phyloP scores from a whole-genome alignment of 441 rosid species.

The Adansonia gregorii region DNA sequence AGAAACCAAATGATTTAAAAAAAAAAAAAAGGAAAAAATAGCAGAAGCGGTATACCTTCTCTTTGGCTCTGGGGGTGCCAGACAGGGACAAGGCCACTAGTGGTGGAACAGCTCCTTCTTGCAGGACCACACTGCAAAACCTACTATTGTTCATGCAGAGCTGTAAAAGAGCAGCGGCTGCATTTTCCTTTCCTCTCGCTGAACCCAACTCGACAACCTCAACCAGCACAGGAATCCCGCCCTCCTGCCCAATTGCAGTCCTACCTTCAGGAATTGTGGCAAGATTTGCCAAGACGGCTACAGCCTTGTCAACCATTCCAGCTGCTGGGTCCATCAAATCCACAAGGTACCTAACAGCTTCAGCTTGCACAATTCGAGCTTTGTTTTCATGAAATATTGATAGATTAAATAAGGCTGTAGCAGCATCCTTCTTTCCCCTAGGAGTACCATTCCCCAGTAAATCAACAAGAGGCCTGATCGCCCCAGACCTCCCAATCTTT shows the following conservation, averaged over 20 bases:
- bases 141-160: constrained; percentile 60
- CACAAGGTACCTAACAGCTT: constrained; percentile 79
- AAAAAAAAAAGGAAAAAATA: neutral
- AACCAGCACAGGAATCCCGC: constrained; percentile 76
- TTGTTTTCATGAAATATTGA: constrained; percentile 85
- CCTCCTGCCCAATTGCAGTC: constrained; percentile 68
- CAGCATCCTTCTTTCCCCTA: constrained; percentile 88
- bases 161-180: constrained; percentile 87
- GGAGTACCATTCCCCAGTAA: constrained; percentile 77
- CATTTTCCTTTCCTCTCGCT: constrained; percentile 88
- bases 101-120: constrained; percentile 93
- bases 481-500: constrained; percentile 83
- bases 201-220: constrained; percentile 96
- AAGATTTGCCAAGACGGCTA: constrained; percentile 85
- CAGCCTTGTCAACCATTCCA: constrained; percentile 94
- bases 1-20: neutral
- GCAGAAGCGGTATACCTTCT: constrained; percentile 50
- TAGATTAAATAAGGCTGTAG: constrained; percentile 80
- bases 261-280: constrained; percentile 78
- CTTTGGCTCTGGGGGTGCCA: constrained; percentile 87
- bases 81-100: constrained; percentile 79
- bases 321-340: constrained; percentile 85
- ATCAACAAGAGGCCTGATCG: constrained; percentile 76
- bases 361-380: constrained; percentile 71
- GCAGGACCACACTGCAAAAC: constrained; percentile 66